Base-by-base conservation (phyloP, 352 stramenopile species). In the Globisporangium parvum region DNA sequence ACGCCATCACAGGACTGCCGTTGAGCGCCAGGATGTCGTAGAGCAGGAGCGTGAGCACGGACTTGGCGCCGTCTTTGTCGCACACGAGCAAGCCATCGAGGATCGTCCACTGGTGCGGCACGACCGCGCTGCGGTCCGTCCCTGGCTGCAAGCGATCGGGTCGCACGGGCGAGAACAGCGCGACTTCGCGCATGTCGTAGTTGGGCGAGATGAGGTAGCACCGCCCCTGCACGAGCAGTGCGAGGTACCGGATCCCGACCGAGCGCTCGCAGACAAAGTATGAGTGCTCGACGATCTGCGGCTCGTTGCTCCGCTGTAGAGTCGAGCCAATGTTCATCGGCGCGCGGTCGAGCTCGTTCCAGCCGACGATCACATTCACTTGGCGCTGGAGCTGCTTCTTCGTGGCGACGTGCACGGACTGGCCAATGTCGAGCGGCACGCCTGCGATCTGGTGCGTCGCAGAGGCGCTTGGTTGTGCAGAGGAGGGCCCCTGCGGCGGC, bases 11-110 rank as follows among this genome's bases (percentile, higher is more conserved):
- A 0, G 77, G 77, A 44, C 66, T 87, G 52, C 82, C 85, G 58
- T 95, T 95, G 10, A 95, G 79, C 26, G 81, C 79, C 45, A 95
- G 51, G 40, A 95, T 92, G 60, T 95, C 85, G 60, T 91, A 91
- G 24, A 93, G 62, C 39, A 95, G 71, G 47, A 91, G 69, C n/a
- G 77, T 88, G 23, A 93, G 71, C 60, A 80, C 71, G 14, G 70
- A 73, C 55, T 90, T 92, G 56, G 55, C 61, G 31, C 75, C 77
- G 47, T 92, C 82, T 62, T 91, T 89, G 54, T 95, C 80, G 47
- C 75, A 84, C 52, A 95, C 85, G 39, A 95, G 66, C 47, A 88
- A 68, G 14, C 85, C 85, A 53, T 95, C 85, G 35, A 95, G 67
- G 51, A 95, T 81, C n/a, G 85, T 95, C 85, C 85, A 95, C 62